Base-by-base conservation (phyloP, 768 basidiomycete species). In the Podaxis sp. region DNA sequence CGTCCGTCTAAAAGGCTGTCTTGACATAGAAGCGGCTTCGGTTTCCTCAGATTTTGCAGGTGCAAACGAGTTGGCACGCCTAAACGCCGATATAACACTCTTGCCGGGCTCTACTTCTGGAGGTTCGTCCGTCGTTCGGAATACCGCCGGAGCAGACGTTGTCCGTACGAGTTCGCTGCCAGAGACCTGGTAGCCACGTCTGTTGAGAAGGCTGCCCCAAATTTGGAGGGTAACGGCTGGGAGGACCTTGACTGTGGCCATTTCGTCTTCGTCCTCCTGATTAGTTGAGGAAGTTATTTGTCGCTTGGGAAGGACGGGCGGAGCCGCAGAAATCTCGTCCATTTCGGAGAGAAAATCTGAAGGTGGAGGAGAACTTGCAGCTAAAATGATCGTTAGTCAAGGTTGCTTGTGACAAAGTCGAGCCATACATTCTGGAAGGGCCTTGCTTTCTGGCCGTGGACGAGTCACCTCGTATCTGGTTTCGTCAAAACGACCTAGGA, bases 161-260 rank as follows among this genome's bases (percentile, higher is more conserved):
- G 3, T 89, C 24, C 84, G 82, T 5, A 89, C 71, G 54, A 92
- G 80, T 65, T 83, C 80, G 8, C 86, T 84, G 22, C 77, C 79
- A 20, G 81, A 74, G 59, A 90, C 73, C 65, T 86, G 82, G 72
- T 87, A 90, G 10, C 90, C 91, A 8, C 90, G 83, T 28, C 82
- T 77, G 60, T 83, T 81, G 30, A 93, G 81, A 26, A 93, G 84
- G 64, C 82, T 82, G 55, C 83, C 80, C 91, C 91, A 93, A 7
- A 92, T 79, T 62, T 87, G 84, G 46, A 89, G 78, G 1, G 87
- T 88, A 2, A 86, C 79, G 0, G 80, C 79, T 0, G 87, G 87
- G 1, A 85, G 75, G n/a, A 87, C 86, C 57, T 79, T 84, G 11
- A 85, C 77, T 17, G 81, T 72, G 0, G 83, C 84, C 0, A 82